Evolutionary conservation across 306 rosid species (phyloP).

Genomic region (Vigna radiata): DNA sequence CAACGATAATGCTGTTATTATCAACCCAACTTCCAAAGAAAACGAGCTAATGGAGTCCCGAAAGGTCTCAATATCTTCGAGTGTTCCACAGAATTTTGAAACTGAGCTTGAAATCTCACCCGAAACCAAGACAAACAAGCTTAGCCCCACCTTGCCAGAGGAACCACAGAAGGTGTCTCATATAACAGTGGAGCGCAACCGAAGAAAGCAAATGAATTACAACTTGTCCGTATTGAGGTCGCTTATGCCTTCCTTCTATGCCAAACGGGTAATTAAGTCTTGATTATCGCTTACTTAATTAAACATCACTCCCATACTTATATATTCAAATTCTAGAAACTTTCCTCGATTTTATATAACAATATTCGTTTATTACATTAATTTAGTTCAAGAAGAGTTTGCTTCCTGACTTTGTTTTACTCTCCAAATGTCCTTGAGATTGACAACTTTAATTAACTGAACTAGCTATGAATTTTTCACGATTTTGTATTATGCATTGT

Average conservation of each 20-base stretch:
- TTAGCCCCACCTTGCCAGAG: constrained; percentile 34
- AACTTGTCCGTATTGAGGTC: constrained; percentile 78
- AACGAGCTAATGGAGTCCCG: constrained; percentile 53
- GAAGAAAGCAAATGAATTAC: constrained; percentile 96
- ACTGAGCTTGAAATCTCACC: constrained; percentile 61
- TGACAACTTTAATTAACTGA: background rate
- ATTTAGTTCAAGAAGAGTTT: background rate
- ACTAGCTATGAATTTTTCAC: background rate
- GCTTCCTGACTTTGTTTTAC: background rate
- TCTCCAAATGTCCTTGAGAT: background rate
- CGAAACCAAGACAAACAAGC: constrained; percentile 64
- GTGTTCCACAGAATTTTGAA: constrained; percentile 54
- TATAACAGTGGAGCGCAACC: constrained; percentile 87
- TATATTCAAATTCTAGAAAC: background rate
- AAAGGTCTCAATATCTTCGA: constrained; percentile 55
- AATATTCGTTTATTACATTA: background rate
- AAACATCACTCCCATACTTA: background rate
- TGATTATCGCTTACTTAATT: background rate
- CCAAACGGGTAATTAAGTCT: constrained; percentile 67
- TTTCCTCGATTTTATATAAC: background rate
- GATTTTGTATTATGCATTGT: background rate
- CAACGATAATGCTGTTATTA: constrained; percentile 4
- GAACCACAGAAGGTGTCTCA: constrained; percentile 78
- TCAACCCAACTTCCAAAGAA: constrained; percentile 6
- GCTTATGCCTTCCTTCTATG: constrained; percentile 94